Base-by-base conservation (phyloP, 495 filamentous ascomycete genomes). In the Hypoxylon subgilvum region DNA sequence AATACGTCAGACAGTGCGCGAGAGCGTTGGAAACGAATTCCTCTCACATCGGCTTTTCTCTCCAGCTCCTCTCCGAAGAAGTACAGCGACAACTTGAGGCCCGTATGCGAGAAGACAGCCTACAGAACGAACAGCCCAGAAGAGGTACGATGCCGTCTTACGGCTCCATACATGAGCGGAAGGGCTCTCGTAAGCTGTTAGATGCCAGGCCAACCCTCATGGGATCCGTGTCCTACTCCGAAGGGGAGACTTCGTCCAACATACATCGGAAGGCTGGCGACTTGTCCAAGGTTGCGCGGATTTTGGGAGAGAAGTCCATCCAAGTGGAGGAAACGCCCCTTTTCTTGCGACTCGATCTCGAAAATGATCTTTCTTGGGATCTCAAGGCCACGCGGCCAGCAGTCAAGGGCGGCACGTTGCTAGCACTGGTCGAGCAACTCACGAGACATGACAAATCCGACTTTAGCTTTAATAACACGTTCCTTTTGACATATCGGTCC, bases 361-460 rank as follows among this genome's bases (percentile, higher is more conserved):
- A 97, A 68, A 84, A 87, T 31, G 94, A 98, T 61, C 83, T 97
- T 1, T 86, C 89, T 9, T 96, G 92, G 72, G 94, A 97, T 67
- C 78, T 78, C 27, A 97, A 97, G 73, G 69, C 74, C 44, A 80
- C 84, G 30, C 80, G 83, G 2, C 88, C 90, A 22, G 75, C 83
- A 18, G 77, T 97, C 45, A 92, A 91, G 70, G 94, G 94, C 52
- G 94, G 94, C 43, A 94, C 93, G 13, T 73, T 98, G 30, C 79
- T 88, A 28, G 95, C 88, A 6, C 73, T 98, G 63, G 95, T 97
- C n/a, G 94, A 97, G 71, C 93, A 96, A 67, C 77, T 97, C 44
- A 97, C 94, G 12, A 84, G 94, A 31, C 94, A 98, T 67, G 94
- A 98, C 77, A 91, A 90, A 67, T 84, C 96, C 2, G 95, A 98